A percentile compares a stretch with the other conserved stretches of the same genome.
These are phyloP conservation scores for Zygnema cylindricum DNA, from an alignment of 139 green algal species.

Conservation along the genomic window DNA sequence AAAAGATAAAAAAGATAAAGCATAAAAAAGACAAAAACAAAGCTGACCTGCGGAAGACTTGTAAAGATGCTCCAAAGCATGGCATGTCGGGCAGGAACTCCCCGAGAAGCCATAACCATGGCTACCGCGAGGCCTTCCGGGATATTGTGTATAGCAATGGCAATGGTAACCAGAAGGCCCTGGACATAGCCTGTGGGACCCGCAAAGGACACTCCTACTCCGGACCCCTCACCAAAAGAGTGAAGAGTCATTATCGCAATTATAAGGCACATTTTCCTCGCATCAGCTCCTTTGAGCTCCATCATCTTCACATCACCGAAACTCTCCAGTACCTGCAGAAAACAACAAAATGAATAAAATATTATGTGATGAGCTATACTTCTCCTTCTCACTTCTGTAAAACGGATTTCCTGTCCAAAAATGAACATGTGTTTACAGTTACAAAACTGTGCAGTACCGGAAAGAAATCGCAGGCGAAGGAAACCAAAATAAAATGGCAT, in stretches of 20 bases:
- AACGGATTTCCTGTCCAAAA: too few species aligned
- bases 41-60: conserved; percentile 73
- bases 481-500: too few species aligned
- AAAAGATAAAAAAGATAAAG: too few species aligned
- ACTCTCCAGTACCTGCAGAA: conserved; percentile 77
- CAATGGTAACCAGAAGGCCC: conserved; percentile 90
- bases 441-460: too few species aligned
- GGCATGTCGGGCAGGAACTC: conserved; percentile 72
- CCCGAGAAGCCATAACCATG: conserved; percentile 87
- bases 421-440: too few species aligned
- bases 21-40: too few species aligned
- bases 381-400: too few species aligned
- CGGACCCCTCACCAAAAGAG: conserved; percentile 91
- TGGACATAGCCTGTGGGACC: conserved; percentile 82
- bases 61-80: conserved; percentile 85
- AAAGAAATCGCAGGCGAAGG: too few species aligned
- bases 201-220: conserved; percentile 89
- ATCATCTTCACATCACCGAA: conserved; percentile 74
- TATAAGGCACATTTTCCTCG: conserved; percentile 87
- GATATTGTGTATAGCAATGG: conserved; percentile 97
- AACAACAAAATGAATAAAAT: too few species aligned
- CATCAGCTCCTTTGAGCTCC: conserved; percentile 78
- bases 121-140: conserved; percentile 94
- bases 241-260: conserved; percentile 96
- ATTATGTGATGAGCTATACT: too few species aligned